Evolutionary conservation across 1,139 yeast species (phyloP).

Genomic region (Zygosaccharomyces sapae): DNA sequence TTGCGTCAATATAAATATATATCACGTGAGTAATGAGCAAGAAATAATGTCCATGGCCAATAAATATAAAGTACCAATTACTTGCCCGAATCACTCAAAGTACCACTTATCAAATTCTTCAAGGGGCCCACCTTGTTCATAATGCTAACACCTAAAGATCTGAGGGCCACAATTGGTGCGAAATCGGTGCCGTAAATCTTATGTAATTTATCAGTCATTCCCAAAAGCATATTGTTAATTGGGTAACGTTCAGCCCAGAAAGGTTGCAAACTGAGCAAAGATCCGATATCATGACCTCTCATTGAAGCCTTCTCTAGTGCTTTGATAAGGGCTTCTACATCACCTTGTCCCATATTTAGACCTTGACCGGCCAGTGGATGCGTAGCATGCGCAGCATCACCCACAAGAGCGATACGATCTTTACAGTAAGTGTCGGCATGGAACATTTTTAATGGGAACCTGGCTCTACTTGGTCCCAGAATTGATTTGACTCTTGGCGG

Average conservation of each 20-base stretch:
- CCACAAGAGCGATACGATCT: slow-evolving; percentile 83
- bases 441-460: slow-evolving; percentile 81
- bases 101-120: slow-evolving; percentile 53
- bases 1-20: not conserved
- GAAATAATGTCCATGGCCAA: not conserved
- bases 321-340: slow-evolving; percentile 64
- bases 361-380: slow-evolving; percentile 99
- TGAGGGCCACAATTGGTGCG: slow-evolving; percentile 65
- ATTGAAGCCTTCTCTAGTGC: slow-evolving; percentile 67
- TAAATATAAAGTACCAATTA: not conserved
- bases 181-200: slow-evolving; percentile 76
- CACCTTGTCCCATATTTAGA: slow-evolving; percentile 96
- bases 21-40: slow-evolving; percentile 11
- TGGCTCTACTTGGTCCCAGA: slow-evolving; percentile 65
- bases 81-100: slow-evolving; percentile 22
- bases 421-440: slow-evolving; percentile 88
- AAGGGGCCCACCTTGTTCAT: slow-evolving; percentile 60
- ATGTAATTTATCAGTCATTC: slow-evolving; percentile 88
- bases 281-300: slow-evolving; percentile 87
- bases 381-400: slow-evolving; percentile 97
- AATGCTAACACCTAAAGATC: slow-evolving; percentile 72
- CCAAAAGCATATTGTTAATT: slow-evolving; percentile 71
- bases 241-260: slow-evolving; percentile 81
- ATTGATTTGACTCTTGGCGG: slow-evolving; percentile 66
- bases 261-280: slow-evolving; percentile 69